Evolutionary conservation across 805 yeast species (phyloP), one percentile per base, ranked within the genome.

Genomic region (Ogataea degrootiae): DNA sequence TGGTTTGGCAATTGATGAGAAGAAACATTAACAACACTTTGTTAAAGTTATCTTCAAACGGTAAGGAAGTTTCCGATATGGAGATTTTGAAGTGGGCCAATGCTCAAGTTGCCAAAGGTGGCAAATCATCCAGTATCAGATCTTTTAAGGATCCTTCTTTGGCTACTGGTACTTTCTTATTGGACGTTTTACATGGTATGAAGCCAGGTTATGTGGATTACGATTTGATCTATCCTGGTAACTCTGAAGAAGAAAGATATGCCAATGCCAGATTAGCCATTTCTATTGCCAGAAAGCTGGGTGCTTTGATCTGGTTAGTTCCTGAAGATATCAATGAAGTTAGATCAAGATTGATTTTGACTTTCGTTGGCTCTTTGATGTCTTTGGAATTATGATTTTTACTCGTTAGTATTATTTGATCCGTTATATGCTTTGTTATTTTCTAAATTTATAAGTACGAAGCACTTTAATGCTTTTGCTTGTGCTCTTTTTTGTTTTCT

Each of bases 301-400:
- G 99, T 52, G 99, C 97, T 37, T 80, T 94, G 65, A 94, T 94
- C 62, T 94, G 97, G 97, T 77, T 94, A 58, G 97, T 94, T n/a
- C 99, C 99, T n/a, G 99, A 94, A 69, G 99, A 94, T 72, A 94
- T 94, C 61, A 87, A 84, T 60, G 98, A 92, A 72, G 97, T 94
- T 39, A 86, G 98, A 70, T 79, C 96, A 40, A 82, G 98, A 68
- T 82, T 94, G 72, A 87, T 94, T 48, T 79, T 90, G 66, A 90
- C 98, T 1, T 94, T 94, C 66, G 88, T 94, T 52, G 99, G 97
- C 45, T 88, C 97, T 43, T 79, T 94, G 68, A 94, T 94, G 99
- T 73, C 91, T 9, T 68, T 87, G 48, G 61, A 58, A 16, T 42
- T 42, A 8, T 54, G 48, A 45, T 42, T 45, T 29, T 5, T 22